These are phyloP conservation scores for Penicillium hesseltinei DNA, from an alignment of 2,329 filamentous ascomycete species.

Conservation along the genomic window DNA sequence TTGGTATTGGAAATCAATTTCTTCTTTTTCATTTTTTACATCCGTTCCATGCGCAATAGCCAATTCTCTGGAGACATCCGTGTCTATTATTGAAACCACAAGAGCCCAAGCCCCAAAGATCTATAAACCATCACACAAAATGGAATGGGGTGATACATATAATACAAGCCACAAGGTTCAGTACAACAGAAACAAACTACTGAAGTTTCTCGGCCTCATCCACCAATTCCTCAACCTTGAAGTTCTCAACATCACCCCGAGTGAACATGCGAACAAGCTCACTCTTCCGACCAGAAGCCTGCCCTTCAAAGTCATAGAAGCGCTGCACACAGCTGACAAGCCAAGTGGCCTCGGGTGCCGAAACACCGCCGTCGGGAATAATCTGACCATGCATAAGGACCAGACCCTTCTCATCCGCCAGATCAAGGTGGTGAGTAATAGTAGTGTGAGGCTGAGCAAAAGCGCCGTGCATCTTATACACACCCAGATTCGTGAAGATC, in stretches of 20 bases:
- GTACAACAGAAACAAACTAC: constrained; percentile 28
- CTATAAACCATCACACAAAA: neutral
- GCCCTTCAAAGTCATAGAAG: constrained; percentile 71
- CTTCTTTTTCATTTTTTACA: neutral
- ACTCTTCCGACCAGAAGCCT: constrained; percentile 59
- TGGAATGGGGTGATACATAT: neutral
- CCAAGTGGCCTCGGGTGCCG: constrained; percentile 80
- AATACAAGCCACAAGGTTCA: neutral
- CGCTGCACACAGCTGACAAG: constrained; percentile 89
- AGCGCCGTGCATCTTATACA: constrained; percentile 87
- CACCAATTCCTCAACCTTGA: constrained; percentile 79
- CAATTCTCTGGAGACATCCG: neutral
- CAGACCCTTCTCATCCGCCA: constrained; percentile 69
- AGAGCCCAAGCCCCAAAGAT: neutral
- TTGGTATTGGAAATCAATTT: neutral
- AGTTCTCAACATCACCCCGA: constrained; percentile 67
- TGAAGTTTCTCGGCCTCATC: constrained; percentile 74
- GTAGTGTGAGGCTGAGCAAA: constrained; percentile 92
- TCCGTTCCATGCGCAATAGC: neutral
- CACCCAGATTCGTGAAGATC: constrained; percentile 89
- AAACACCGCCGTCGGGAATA: constrained; percentile 71
- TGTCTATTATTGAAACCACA: neutral
- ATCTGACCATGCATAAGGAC: constrained; percentile 85
- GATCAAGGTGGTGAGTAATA: constrained; percentile 84
- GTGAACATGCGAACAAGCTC: constrained; percentile 79